Conservation (phyloP, 2,329 filamentous ascomycete species). For the Chaetomium sp. region DNA sequence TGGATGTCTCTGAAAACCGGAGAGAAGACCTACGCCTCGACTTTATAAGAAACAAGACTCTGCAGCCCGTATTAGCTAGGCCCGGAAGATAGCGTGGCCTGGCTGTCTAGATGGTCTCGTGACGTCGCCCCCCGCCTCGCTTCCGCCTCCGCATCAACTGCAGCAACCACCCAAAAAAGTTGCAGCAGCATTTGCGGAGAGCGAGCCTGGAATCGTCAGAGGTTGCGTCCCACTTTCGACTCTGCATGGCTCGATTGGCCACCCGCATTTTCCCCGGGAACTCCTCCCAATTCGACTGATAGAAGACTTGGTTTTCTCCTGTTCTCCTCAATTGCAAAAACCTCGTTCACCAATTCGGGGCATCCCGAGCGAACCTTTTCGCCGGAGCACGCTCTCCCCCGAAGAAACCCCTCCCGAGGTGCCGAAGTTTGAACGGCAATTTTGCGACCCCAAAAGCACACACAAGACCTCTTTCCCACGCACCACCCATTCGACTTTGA, state of each 20-base stretch:
- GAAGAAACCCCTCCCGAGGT: conserved; percentile 4
- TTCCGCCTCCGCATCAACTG: conserved; percentile 9
- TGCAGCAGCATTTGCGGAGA: conserved; percentile 6
- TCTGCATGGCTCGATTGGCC: conserved; percentile 13
- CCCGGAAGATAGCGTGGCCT: background rate
- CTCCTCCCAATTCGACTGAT: conserved; percentile 4
- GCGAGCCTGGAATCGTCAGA: conserved; percentile 24
- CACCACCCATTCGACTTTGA: conserved; percentile 15
- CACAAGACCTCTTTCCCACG: conserved; percentile 15
- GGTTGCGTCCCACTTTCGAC: conserved; percentile 13
- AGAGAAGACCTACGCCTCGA: background rate
- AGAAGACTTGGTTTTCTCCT: background rate
- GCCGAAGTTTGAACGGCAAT: background rate
- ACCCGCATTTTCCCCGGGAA: conserved; percentile 11
- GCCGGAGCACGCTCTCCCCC: conserved; percentile 14
- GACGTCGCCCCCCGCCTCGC: conserved; percentile 15
- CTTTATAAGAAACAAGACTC: background rate
- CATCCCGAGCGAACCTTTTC: conserved; percentile 15
- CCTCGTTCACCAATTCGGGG: conserved; percentile 6
- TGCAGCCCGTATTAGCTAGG: background rate
- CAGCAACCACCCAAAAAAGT: conserved; percentile 12
- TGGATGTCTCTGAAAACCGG: too few species aligned
- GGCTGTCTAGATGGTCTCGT: conserved; percentile 6
- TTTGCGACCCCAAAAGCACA: background rate
- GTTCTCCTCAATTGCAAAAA: background rate